Evolutionary conservation across 768 basidiomycete genomes (phyloP).

Genomic region (Pulveroboletus sp.): DNA sequence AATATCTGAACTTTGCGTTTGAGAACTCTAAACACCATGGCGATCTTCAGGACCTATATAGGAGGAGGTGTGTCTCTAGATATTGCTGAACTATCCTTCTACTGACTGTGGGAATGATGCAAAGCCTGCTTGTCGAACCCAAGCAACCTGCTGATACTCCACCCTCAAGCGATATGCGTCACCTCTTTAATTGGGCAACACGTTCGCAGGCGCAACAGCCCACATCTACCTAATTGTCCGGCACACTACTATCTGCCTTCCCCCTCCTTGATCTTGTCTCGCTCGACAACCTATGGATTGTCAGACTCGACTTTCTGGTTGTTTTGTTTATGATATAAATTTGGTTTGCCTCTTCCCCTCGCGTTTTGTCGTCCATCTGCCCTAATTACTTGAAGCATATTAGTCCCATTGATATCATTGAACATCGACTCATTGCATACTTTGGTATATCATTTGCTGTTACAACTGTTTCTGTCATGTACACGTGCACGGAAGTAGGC

Average conservation of each 20-base stretch:
- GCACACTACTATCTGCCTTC: constrained; percentile 18
- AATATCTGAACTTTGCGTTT: constrained; percentile 68
- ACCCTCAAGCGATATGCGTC: constrained; percentile 64
- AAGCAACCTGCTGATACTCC: constrained; percentile 71
- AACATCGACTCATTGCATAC: constrained; percentile 24
- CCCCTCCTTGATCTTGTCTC: not conserved
- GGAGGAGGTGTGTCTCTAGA: constrained; percentile 58
- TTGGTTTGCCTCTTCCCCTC: constrained; percentile 19
- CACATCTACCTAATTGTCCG: constrained; percentile 29
- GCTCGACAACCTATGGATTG: constrained; percentile 1
- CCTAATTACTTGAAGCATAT: constrained; percentile 20
- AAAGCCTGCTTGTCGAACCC: constrained; percentile 77
- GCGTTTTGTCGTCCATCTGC: constrained; percentile 24
- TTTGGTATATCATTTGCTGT: constrained; percentile 30
- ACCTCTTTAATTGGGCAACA: constrained; percentile 75
- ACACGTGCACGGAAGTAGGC: constrained; percentile 22
- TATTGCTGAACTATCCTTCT: not conserved
- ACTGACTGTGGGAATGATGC: not conserved
- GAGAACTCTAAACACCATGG: constrained; percentile 71
- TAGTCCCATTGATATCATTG: constrained; percentile 22
- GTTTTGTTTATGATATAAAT: constrained; percentile 28
- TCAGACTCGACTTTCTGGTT: constrained; percentile 12
- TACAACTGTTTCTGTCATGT: constrained; percentile 26
- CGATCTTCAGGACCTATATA: constrained; percentile 82
- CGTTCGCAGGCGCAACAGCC: constrained; percentile 45